These are phyloP conservation scores for Gracilaria caudata DNA, from an alignment of 23 red algal species.

Conservation along the genomic window DNA sequence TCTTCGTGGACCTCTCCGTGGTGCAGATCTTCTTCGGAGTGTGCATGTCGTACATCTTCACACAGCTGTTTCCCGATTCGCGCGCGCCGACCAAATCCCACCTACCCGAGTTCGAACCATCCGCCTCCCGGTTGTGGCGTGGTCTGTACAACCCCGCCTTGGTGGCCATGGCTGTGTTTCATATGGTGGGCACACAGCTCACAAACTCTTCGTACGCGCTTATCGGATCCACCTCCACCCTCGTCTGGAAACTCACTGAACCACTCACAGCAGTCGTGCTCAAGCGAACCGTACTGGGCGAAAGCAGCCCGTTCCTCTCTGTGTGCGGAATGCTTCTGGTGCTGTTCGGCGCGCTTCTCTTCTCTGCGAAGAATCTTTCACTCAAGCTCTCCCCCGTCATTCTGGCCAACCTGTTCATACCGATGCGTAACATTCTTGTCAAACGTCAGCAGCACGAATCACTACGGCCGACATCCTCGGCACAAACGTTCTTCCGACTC, in stretches of 20 bases:
- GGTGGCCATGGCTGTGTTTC: neutral
- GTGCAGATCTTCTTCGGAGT: neutral
- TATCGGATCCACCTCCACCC: slow-evolving; percentile 20
- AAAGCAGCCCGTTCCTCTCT: neutral
- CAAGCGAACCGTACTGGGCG: neutral
- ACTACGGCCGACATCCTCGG: neutral
- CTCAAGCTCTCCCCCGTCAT: slow-evolving; percentile 20
- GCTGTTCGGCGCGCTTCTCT: neutral
- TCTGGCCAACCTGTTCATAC: neutral
- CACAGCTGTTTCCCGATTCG: neutral
- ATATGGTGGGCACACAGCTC: neutral
- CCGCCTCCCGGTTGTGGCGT: too few species aligned
- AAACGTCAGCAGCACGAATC: neutral
- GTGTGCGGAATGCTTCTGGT: slow-evolving; percentile 1
- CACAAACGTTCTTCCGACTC: neutral
- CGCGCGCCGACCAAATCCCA: too few species aligned
- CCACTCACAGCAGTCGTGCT: slow-evolving; percentile 17
- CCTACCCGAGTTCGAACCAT: too few species aligned
- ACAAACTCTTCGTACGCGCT: slow-evolving; percentile 37
- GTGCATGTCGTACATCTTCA: neutral
- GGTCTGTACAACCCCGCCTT: neutral
- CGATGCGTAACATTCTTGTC: slow-evolving; percentile 19
- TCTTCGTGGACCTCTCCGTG: neutral
- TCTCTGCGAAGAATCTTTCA: neutral
- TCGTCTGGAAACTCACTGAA: slow-evolving; percentile 35